Percentiles rank a stretch among this genome's conserved stretches.
Conservation (phyloP, 139 green algal genomes). For the Micractinium sp. region DNA sequence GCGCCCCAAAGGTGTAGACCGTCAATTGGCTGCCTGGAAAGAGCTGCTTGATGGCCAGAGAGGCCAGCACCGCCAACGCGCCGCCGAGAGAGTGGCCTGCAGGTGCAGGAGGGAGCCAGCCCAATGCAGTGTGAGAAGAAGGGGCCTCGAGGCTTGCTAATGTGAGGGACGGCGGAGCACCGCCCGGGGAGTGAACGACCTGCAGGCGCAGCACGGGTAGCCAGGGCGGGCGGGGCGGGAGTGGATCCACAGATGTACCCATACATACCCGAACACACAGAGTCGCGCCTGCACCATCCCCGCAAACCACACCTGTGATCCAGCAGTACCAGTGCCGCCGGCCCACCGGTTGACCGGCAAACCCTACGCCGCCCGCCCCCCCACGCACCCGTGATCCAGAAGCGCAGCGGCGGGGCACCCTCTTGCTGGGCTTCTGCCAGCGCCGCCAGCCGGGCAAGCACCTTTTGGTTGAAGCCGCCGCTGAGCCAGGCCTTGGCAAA, state of each 20-base stretch:
- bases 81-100: constrained; percentile 25
- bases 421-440: neutral
- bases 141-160: too few relatives aligned
- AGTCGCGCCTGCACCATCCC: too few relatives aligned
- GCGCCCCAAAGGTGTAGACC: neutral
- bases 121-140: too few relatives aligned
- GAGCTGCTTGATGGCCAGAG: neutral
- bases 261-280: too few relatives aligned
- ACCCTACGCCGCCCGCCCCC: too few relatives aligned
- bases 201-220: too few relatives aligned
- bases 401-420: neutral
- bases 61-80: constrained; percentile 19
- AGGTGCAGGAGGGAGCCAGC: too few relatives aligned
- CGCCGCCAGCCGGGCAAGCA: neutral
- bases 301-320: constrained; percentile 6
- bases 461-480: constrained; percentile 20
- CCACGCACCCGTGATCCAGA: constrained; percentile 30
- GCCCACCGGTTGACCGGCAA: too few relatives aligned
- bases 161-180: too few relatives aligned
- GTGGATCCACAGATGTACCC: too few relatives aligned
- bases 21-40: neutral
- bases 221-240: too few relatives aligned
- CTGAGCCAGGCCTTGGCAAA: constrained; percentile 22
- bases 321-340: constrained; percentile 1
- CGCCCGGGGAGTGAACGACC: too few relatives aligned